Base-by-base conservation (phyloP, 306 rosid species). In the Lathyrus aphaca region DNA sequence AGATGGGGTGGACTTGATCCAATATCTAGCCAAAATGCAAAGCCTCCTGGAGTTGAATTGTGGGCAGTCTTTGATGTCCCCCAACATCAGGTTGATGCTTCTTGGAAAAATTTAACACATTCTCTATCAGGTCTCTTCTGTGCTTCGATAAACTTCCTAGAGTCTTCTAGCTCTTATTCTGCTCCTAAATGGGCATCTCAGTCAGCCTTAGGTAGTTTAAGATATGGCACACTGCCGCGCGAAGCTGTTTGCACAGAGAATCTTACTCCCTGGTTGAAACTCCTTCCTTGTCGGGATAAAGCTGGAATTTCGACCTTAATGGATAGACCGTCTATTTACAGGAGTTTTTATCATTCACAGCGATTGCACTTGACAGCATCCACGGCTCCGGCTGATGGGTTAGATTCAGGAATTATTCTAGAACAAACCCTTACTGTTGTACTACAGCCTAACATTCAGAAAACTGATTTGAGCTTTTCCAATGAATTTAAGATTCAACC, bases 201-300 rank as follows among this genome's bases (percentile, higher is more conserved):
- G 30, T 79, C 83, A 23, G 85, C 82, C 13, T 77, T 89, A 39
- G 96, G 94, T 35, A 73, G 80, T 77, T 77, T 91, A 77, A 85
- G 95, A 73, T 91, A 94, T 77, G 99, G 97, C 46, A 78, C 96
- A 35, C 69, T 94, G 80, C 99, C 99, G 17, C 94, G 96, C 46
- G 99, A 94, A 77, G 97, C 99, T 84, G 92, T 94, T 77, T 91
- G 99, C 82, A 90, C 99, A 21, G 96, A 94, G 82, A 94, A 94
- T 65, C 88, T 91, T 50, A 94, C 99, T 65, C 99, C 99, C 3
- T 91, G 96, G 99, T 81, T 94, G 74, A 91, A 94, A 83, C 95
- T n/a, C 66, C 96, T 94, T 39, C 96, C 99, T 57, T 94, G 97
- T 83, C 88, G 96, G 39, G 99, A 91, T 69, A 94, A 88, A 84